A percentile compares a stretch with the other conserved stretches of the same genome.
These are phyloP conservation scores for Alternaria triticina DNA, from an alignment of 2,329 filamentous ascomycete species.

Conservation along the genomic window DNA sequence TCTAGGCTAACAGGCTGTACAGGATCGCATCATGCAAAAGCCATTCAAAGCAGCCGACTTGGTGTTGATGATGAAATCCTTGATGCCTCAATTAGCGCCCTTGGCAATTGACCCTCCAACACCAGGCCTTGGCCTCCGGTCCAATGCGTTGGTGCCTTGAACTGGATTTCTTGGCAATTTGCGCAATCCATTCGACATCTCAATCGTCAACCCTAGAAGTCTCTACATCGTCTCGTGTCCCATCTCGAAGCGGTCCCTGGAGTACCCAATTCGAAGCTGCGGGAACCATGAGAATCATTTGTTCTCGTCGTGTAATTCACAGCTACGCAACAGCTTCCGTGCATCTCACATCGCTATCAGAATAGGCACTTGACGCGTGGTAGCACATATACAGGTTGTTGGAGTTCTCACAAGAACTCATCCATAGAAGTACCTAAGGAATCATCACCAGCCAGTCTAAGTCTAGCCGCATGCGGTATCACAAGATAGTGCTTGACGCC, in stretches of 20 bases:
- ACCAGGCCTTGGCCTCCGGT: slow-evolving; percentile 12
- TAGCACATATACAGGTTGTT: background rate
- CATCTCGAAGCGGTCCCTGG: background rate
- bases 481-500: background rate
- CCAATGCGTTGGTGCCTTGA: slow-evolving; percentile 26
- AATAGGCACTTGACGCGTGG: background rate
- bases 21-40: slow-evolving; percentile 47
- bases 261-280: background rate
- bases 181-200: background rate
- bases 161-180: background rate
- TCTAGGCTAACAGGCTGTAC: background rate
- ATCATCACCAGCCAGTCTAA: background rate
- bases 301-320: background rate
- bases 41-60: slow-evolving; percentile 46
- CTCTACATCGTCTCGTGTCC: background rate
- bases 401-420: background rate
- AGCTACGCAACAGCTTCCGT: background rate
- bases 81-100: slow-evolving; percentile 31
- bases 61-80: slow-evolving; percentile 43
- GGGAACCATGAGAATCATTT: background rate
- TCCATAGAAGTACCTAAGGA: background rate
- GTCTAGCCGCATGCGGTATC: background rate
- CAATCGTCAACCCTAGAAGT: background rate
- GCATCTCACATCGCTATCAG: background rate
- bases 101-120: slow-evolving; percentile 25